Evolutionary conservation across 2,329 filamentous ascomycete genomes (phyloP).

Genomic region (Fusarium mexicanum): DNA sequence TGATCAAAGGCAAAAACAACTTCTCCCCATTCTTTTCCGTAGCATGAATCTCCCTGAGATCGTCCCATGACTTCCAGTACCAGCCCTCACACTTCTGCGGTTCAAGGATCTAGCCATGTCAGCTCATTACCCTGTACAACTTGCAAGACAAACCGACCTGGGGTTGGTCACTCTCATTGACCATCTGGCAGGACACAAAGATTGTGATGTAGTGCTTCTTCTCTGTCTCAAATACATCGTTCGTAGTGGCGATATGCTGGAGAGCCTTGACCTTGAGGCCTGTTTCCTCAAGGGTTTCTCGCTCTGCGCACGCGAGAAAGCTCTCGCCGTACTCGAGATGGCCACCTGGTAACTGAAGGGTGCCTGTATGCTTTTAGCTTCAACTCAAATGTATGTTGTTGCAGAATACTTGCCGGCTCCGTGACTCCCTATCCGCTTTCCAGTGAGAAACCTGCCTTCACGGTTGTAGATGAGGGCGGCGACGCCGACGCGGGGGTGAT

Average conservation of each 20-base stretch:
- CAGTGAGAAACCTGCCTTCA: slow-evolving; percentile 57
- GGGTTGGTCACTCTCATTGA: slow-evolving; percentile 59
- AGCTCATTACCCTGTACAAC: not conserved
- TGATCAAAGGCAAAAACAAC: slow-evolving; percentile 48
- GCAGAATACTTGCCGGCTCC: slow-evolving; percentile 53
- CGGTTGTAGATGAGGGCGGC: slow-evolving; percentile 56
- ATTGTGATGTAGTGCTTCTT: slow-evolving; percentile 79
- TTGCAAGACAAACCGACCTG: slow-evolving; percentile 56
- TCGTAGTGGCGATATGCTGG: slow-evolving; percentile 69
- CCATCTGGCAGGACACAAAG: slow-evolving; percentile 67
- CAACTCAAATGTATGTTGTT: accelerated
- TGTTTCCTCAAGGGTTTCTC: slow-evolving; percentile 78
- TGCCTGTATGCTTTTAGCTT: slow-evolving; percentile 54
- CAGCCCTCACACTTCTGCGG: slow-evolving; percentile 62
- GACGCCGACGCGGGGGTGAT: slow-evolving; percentile 58
- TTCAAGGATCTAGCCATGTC: slow-evolving; percentile 51
- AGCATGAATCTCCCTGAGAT: slow-evolving; percentile 48
- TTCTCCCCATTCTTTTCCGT: slow-evolving; percentile 28
- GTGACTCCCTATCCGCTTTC: slow-evolving; percentile 59
- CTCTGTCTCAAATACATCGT: slow-evolving; percentile 69
- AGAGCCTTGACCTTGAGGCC: slow-evolving; percentile 64
- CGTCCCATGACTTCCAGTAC: slow-evolving; percentile 59
- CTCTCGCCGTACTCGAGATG: slow-evolving; percentile 77
- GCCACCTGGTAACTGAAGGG: slow-evolving; percentile 76
- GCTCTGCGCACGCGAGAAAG: slow-evolving; percentile 68